phyloP scores from a whole-genome alignment of 192 early-diverging fungal species.

The Entomortierella lignicola region DNA sequence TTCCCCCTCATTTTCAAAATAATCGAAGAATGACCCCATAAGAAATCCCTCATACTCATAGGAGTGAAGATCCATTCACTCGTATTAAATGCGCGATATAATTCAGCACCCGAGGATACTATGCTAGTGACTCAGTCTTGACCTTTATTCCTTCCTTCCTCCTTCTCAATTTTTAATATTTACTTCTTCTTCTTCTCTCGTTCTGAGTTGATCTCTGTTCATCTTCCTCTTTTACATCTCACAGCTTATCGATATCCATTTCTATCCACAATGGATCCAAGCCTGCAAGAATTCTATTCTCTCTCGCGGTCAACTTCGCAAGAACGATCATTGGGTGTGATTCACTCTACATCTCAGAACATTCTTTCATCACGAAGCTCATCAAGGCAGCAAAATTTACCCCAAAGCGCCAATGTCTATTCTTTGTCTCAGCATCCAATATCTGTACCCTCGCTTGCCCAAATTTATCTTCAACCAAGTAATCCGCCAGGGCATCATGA shows the following conservation, averaged over 20 bases:
- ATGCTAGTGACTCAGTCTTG: no score
- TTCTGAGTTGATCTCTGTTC: neutral
- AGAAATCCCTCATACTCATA: neutral
- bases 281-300: conserved; percentile 47
- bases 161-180: neutral
- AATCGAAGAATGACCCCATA: no score
- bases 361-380: neutral
- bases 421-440: conserved; percentile 31
- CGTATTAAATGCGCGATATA: no score
- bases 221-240: neutral
- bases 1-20: no score
- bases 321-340: conserved; percentile 17
- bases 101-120: no score
- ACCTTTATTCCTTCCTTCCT: no score
- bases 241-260: neutral
- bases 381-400: conserved; percentile 12
- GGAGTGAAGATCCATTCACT: conserved; percentile 3
- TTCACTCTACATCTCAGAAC: conserved; percentile 10
- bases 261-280: conserved; percentile 21
- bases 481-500: neutral
- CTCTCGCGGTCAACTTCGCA: conserved; percentile 47
- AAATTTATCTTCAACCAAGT: conserved; percentile 21
- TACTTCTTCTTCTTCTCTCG: no score
- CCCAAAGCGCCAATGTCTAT: conserved; percentile 11
- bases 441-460: conserved; percentile 37